Evolutionary conservation across 768 basidiomycete genomes (phyloP).

Genomic region (Collybiopsis confluens): DNA sequence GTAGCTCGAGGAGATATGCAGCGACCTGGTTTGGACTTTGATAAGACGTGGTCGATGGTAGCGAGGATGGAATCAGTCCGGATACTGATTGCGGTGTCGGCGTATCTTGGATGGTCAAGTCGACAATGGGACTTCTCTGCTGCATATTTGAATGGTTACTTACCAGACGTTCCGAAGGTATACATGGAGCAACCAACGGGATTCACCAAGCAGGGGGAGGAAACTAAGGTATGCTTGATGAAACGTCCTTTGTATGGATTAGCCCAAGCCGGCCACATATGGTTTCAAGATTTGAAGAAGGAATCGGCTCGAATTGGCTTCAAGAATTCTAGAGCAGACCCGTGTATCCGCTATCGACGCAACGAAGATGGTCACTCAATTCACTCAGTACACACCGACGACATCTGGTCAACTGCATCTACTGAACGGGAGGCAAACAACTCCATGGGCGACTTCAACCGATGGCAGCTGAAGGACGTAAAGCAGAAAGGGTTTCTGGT

Average conservation of each 20-base stretch:
- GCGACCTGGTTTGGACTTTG: conserved; percentile 23
- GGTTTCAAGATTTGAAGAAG: conserved; percentile 1
- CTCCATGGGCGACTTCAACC: background rate
- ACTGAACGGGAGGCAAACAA: background rate
- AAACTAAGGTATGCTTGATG: background rate
- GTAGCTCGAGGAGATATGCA: conserved; percentile 27
- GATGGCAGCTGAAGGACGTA: background rate
- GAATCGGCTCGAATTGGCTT: background rate
- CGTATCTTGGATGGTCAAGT: background rate
- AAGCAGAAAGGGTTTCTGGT: background rate
- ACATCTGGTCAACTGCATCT: background rate
- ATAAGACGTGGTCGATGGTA: conserved; percentile 6
- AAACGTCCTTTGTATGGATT: background rate
- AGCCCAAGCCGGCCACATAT: conserved; percentile 6
- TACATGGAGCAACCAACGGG: conserved; percentile 18
- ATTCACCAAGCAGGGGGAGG: conserved; percentile 10
- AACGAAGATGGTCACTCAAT: background rate
- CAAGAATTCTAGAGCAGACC: conserved; percentile 1
- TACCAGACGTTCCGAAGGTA: conserved; percentile 8
- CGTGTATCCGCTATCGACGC: background rate
- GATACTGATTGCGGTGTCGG: conserved; percentile 12
- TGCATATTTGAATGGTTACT: conserved; percentile 17
- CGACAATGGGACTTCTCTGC: conserved; percentile 12
- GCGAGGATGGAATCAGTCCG: conserved; percentile 8
- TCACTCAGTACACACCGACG: background rate